Evolutionary conservation across 108 stramenopile species (phyloP), one percentile per base, ranked within the genome.

Genomic region (Skeletonema costatum): DNA sequence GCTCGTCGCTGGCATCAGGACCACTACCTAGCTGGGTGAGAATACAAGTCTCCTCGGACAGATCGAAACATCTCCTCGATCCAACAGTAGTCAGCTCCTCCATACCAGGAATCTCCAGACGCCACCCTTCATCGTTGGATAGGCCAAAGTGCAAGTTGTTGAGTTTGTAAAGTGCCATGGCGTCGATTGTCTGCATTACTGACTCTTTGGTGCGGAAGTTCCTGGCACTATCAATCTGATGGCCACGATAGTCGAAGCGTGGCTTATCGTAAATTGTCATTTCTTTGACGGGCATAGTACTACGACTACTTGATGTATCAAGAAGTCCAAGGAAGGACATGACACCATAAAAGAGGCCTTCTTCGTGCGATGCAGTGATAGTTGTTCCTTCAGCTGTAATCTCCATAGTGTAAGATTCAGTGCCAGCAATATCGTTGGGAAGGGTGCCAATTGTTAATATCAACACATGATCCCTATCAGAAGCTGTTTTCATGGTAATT

Each of bases 101-200:
- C 64, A 46, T 53, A 59, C 39, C n/a, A 64, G 44, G 44, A 16
- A 46, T 46, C 44, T 46, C 44, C 44, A 46, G 16, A 46, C 89
- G 95, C 38, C 86, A 92, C 38, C 77, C 69, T 69, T 92, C 77
- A 46, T 64, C 62, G 67, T 96, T 92, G 10, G 76, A 68, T 51
- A 96, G 58, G 69, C 92, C 92, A 91, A 90, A 93, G 65, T 96
- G 95, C 44, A 96, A 56, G 11, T 88, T 80, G 80, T 96, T 96
- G 61, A 93, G 46, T 73, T 92, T 92, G 62, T 88, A 81, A 68
- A 77, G 73, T 16, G 79, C 71, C 90, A 93, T 89, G 46, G 85
- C 76, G 63, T 89, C 84, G 21, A 97, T 46, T 9, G 76, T 84
- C 10, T 82, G 68, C 78, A 90, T 48, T 9, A 94, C 87, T 58